Conservation (phyloP, 441 rosid species). For the Euphorbia schlechtendalii region DNA sequence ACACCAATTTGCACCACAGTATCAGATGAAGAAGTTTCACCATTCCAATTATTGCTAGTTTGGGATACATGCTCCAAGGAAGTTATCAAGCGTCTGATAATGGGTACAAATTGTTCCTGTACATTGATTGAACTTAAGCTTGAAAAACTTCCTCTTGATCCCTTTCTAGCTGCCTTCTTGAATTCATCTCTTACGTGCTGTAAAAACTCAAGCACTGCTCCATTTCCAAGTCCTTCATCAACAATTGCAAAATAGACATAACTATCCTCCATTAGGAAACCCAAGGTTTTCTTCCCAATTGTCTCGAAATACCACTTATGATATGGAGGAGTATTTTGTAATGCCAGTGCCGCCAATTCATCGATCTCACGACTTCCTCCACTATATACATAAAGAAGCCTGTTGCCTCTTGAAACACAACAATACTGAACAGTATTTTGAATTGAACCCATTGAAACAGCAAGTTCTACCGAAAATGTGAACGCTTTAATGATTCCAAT, state of each 20-base stretch:
- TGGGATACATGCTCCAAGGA: slow-evolving; percentile 52
- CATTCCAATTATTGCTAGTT: slow-evolving; percentile 31
- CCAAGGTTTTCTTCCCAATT: slow-evolving; percentile 41
- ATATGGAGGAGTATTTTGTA: slow-evolving; percentile 57
- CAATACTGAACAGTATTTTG: slow-evolving; percentile 57
- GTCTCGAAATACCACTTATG: slow-evolving; percentile 89
- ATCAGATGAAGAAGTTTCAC: slow-evolving; percentile 27
- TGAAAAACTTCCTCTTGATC: slow-evolving; percentile 54
- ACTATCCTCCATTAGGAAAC: slow-evolving; percentile 68
- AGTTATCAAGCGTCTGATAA: slow-evolving; percentile 50
- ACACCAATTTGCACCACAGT: slow-evolving; percentile 39
- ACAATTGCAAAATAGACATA: slow-evolving; percentile 59
- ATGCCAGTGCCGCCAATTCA: slow-evolving; percentile 43
- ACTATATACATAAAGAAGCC: slow-evolving; percentile 41
- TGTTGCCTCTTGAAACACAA: slow-evolving; percentile 51
- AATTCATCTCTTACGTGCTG: slow-evolving; percentile 57
- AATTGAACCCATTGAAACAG: slow-evolving; percentile 38
- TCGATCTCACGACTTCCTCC: slow-evolving; percentile 49
- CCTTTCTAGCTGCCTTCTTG: slow-evolving; percentile 47
- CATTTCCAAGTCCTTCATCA: slow-evolving; percentile 44
- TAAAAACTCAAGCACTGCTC: slow-evolving; percentile 45
- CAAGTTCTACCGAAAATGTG: background rate
- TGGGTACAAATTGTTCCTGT: slow-evolving; percentile 68
- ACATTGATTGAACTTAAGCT: slow-evolving; percentile 37
- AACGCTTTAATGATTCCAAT: background rate